Conservation (phyloP, 2,329 filamentous ascomycete species). For the Ambrosiella beaveri region DNA sequence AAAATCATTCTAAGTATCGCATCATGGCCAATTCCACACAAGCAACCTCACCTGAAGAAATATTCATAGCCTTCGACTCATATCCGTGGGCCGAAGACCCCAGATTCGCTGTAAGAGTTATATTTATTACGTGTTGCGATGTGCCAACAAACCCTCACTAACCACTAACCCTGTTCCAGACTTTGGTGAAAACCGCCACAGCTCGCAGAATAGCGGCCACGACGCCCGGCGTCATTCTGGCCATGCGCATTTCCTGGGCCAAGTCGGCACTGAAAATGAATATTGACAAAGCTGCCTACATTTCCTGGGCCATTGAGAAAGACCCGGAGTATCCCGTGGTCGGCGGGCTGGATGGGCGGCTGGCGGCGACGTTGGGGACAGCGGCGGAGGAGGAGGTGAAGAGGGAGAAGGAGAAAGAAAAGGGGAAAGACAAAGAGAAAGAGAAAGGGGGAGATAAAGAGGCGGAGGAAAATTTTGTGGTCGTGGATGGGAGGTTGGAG, state of each 20-base stretch:
- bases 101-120: constrained; percentile 41
- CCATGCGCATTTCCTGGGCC: constrained; percentile 51
- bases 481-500: constrained; percentile 16
- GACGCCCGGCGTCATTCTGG: constrained; percentile 4
- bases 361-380: constrained; percentile 17
- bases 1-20: too few species aligned
- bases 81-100: constrained; percentile 53
- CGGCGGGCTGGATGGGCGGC: constrained; percentile 19
- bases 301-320: constrained; percentile 36
- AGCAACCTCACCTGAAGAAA: constrained; percentile 16
- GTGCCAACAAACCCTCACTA: too few species aligned
- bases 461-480: constrained; percentile 7
- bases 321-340: constrained; percentile 17
- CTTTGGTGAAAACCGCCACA: constrained; percentile 23
- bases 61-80: constrained; percentile 44
- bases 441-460: background rate
- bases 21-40: constrained; percentile 14
- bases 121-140: background rate
- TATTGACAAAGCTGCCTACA: constrained; percentile 52
- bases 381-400: background rate
- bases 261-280: constrained; percentile 29
- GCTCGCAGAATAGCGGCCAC: constrained; percentile 39
- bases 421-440: constrained; percentile 1
- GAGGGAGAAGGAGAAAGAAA: constrained; percentile 6
- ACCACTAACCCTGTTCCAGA: constrained; percentile 2